Conservation (phyloP, 2,329 filamentous ascomycete genomes). For the Graphilbum ipis-grandicollis region DNA sequence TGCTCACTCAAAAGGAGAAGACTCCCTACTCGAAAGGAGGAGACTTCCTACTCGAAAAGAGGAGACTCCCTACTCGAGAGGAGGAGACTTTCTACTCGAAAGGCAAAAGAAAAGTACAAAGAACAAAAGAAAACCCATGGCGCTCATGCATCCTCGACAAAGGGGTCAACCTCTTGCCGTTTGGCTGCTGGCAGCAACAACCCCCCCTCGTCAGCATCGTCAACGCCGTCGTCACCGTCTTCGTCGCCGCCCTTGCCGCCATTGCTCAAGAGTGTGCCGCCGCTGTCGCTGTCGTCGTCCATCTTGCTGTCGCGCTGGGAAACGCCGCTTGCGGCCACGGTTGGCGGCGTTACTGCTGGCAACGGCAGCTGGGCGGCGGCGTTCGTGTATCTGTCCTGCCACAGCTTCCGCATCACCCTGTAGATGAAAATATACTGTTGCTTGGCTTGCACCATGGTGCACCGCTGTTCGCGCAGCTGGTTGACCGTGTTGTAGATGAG, state of each 20-base stretch:
- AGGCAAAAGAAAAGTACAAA: too few species aligned
- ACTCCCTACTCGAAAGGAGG: too few species aligned
- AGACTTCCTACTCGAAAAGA: too few species aligned
- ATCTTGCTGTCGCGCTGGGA: neutral
- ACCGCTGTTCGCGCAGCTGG: slow-evolving; percentile 65
- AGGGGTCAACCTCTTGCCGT: slow-evolving; percentile 34
- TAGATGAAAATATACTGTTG: slow-evolving; percentile 79
- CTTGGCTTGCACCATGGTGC: slow-evolving; percentile 90
- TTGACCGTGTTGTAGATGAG: slow-evolving; percentile 62
- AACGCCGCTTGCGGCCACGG: too few species aligned
- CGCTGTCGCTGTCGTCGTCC: neutral
- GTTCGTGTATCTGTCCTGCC: slow-evolving; percentile 44
- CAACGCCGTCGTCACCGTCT: too few species aligned
- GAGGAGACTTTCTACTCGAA: too few species aligned
- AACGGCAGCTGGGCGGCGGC: slow-evolving; percentile 14
- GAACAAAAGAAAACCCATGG: too few species aligned
- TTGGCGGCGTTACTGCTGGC: slow-evolving; percentile 2
- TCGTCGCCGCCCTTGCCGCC: neutral
- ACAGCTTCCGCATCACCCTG: slow-evolving; percentile 60
- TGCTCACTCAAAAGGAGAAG: too few species aligned
- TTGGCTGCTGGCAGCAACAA: too few species aligned
- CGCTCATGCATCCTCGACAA: too few species aligned
- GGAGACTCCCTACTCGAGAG: too few species aligned
- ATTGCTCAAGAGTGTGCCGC: neutral
- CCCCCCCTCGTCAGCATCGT: neutral